These are phyloP conservation scores for Phylloporus arenicola DNA, from an alignment of 768 basidiomycete species.

Conservation along the genomic window DNA sequence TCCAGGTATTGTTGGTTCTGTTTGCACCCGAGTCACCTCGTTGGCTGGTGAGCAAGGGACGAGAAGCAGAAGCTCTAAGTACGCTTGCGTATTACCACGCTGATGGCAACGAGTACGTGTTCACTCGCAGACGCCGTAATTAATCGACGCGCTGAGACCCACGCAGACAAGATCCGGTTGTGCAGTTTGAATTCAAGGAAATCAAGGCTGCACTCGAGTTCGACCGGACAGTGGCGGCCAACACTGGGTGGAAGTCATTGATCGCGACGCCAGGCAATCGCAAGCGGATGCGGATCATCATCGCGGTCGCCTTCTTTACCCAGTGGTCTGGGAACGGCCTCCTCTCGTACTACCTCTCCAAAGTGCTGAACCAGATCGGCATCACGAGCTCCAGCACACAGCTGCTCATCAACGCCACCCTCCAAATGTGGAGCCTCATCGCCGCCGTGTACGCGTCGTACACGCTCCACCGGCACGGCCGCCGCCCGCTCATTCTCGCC, in stretches of 20 bases:
- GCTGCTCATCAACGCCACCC: constrained; percentile 54
- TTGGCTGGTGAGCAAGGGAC: constrained; percentile 74
- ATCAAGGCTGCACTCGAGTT: constrained; percentile 73
- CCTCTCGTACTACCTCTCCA: constrained; percentile 69
- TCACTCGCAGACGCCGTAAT: background rate
- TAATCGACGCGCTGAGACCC: background rate
- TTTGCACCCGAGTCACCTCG: constrained; percentile 80
- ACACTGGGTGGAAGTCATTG: constrained; percentile 65
- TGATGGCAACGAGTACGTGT: constrained; percentile 55
- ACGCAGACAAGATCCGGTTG: constrained; percentile 53
- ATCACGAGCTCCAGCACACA: constrained; percentile 49
- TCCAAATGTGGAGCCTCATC: constrained; percentile 41
- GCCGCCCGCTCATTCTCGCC: constrained; percentile 59
- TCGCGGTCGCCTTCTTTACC: constrained; percentile 63
- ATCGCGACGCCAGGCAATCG: constrained; percentile 62
- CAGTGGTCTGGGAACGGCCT: constrained; percentile 77
- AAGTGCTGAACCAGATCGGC: constrained; percentile 64
- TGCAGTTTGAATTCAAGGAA: constrained; percentile 72
- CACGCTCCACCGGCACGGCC: constrained; percentile 56
- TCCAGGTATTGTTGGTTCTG: constrained; percentile 62
- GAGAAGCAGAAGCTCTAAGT: constrained; percentile 58
- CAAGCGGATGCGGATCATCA: constrained; percentile 60
- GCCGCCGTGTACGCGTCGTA: constrained; percentile 12
- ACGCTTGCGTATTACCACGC: constrained; percentile 82
- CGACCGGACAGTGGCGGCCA: constrained; percentile 53